These are phyloP conservation scores for Annulohypoxylon bovei DNA, from an alignment of 495 filamentous ascomycete species.

Conservation along the genomic window DNA sequence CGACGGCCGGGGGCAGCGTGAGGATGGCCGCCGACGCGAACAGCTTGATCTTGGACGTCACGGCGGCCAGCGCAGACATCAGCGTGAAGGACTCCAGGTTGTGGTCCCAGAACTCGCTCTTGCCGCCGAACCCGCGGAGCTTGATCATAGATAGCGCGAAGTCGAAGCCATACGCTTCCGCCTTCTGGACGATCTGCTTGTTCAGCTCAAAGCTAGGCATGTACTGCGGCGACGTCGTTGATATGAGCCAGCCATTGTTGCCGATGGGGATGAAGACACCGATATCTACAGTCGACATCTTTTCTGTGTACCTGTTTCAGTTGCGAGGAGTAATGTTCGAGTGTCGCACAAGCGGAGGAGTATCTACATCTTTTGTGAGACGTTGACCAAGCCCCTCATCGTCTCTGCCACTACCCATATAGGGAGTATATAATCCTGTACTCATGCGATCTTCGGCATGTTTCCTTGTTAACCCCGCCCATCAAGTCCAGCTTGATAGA, in stretches of 20 bases:
- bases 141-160: conserved; percentile 51
- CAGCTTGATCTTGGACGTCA: conserved; percentile 61
- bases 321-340: not conserved
- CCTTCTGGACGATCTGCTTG: conserved; percentile 47
- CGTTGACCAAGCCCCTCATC: not conserved
- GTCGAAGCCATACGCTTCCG: conserved; percentile 46
- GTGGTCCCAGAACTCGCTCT: conserved; percentile 50
- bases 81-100: conserved; percentile 57
- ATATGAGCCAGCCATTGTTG: conserved; percentile 51
- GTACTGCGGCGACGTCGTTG: conserved; percentile 46
- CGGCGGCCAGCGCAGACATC: conserved; percentile 58
- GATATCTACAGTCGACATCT: conserved; percentile 40
- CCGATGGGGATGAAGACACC: conserved; percentile 49
- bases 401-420: not conserved
- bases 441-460: conserved; percentile 5
- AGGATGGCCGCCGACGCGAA: conserved; percentile 47
- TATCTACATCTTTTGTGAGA: not conserved
- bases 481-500: conserved; percentile 1
- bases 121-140: conserved; percentile 48
- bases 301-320: not conserved
- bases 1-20: conserved; percentile 43
- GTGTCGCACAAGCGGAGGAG: not conserved
- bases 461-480: conserved; percentile 9
- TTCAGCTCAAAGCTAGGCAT: conserved; percentile 48
- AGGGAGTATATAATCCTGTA: not conserved